phyloP scores from a whole-genome alignment of 306 rosid genomes.

The Corylus avellana region DNA sequence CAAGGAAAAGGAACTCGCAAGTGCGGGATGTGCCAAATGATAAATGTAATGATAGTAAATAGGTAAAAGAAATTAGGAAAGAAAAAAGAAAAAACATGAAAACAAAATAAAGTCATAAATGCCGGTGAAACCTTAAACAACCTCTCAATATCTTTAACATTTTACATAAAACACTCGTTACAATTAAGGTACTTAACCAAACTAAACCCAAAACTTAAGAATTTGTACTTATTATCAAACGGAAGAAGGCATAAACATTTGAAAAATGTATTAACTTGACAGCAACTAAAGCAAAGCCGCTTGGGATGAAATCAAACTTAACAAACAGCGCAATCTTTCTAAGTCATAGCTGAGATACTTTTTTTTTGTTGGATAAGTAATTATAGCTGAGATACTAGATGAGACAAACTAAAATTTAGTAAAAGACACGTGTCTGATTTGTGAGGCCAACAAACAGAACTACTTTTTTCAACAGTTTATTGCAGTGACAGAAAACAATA shows the following conservation, averaged over 20 bases:
- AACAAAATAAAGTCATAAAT: not conserved
- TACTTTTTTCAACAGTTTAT: not conserved
- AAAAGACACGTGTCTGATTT: not conserved
- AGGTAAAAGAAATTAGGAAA: not conserved
- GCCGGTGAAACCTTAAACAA: not conserved
- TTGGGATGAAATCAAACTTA: not conserved
- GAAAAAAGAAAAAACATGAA: not conserved
- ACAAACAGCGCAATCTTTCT: not conserved
- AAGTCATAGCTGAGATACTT: not conserved
- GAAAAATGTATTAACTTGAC: not conserved
- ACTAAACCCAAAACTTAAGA: no score
- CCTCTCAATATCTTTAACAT: not conserved
- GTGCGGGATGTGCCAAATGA: not conserved
- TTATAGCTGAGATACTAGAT: not conserved
- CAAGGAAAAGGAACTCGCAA: not conserved
- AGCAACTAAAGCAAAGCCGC: not conserved
- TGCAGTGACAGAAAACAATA: not conserved
- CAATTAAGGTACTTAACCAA: not conserved
- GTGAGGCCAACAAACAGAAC: not conserved
- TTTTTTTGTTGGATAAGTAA: no score
- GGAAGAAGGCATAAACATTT: not conserved
- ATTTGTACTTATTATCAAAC: not conserved
- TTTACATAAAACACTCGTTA: not conserved
- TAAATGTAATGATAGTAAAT: not conserved
- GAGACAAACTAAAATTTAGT: not conserved